A percentile compares a stretch with the other conserved stretches of the same genome.
These are phyloP conservation scores for Pichia thaimueangensis DNA, from an alignment of 805 yeast genomes.

Conservation along the genomic window DNA sequence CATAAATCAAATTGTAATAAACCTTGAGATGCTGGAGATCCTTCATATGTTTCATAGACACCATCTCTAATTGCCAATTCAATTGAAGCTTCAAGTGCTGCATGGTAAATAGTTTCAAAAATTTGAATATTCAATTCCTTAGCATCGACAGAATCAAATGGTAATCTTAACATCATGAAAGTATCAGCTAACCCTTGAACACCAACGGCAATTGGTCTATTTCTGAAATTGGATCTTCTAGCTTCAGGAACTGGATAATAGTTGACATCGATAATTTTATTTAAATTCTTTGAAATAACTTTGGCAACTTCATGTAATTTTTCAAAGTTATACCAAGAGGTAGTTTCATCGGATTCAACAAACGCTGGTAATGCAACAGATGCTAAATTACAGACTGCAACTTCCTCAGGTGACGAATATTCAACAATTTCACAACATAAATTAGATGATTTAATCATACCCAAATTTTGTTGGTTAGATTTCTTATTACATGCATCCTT, in stretches of 20 bases:
- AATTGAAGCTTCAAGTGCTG: slow-evolving; percentile 49
- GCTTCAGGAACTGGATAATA: slow-evolving; percentile 54
- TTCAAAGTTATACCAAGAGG: slow-evolving; percentile 47
- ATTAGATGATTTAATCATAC: slow-evolving; percentile 53
- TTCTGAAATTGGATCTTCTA: slow-evolving; percentile 45
- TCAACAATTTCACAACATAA: slow-evolving; percentile 61
- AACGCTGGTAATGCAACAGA: slow-evolving; percentile 54
- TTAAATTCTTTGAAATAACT: slow-evolving; percentile 49
- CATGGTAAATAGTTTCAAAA: slow-evolving; percentile 58
- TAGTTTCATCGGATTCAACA: slow-evolving; percentile 38
- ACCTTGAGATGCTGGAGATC: slow-evolving; percentile 57
- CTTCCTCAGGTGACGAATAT: slow-evolving; percentile 51
- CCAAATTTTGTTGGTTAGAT: slow-evolving; percentile 56
- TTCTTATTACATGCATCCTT: slow-evolving; percentile 56
- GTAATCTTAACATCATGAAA: slow-evolving; percentile 48
- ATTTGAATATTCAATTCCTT: slow-evolving; percentile 51
- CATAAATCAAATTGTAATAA: slow-evolving; percentile 51
- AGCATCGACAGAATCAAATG: slow-evolving; percentile 54
- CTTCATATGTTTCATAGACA: slow-evolving; percentile 43
- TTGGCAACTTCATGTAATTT: slow-evolving; percentile 49
- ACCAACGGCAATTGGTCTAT: slow-evolving; percentile 59
- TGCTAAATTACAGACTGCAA: slow-evolving; percentile 57
- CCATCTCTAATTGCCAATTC: slow-evolving; percentile 50
- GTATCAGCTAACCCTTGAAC: slow-evolving; percentile 60
- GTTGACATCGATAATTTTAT: slow-evolving; percentile 50